Evolutionary conservation across 345 rosid genomes (phyloP), one percentile per base, ranked within the genome.

Genomic region (Streptanthus diversifolius): DNA sequence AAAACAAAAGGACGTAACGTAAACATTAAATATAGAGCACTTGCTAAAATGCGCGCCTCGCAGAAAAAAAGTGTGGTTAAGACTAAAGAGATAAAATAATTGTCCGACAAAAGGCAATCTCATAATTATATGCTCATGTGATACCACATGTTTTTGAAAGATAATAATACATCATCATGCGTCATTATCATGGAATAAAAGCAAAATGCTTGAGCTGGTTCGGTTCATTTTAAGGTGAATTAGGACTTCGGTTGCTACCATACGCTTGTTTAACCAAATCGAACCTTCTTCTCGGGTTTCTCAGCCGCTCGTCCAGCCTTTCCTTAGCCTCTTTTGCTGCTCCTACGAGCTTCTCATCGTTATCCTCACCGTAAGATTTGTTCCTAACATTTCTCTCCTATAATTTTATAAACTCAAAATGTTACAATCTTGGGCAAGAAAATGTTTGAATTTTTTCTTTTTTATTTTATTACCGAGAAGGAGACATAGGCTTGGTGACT

Each of bases 311-410:
- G 65, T 91, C 86, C 3, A 95, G 63, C 70, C 98, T 87, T 70
- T 90, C 85, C 78, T 86, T 95, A 10, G 99, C 99, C 73, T 88
- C 88, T 82, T 92, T 82, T 1, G 89, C 97, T 22, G 47, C 77
- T 67, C 73, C 88, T 48, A 82, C 90, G 4, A 91, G 92, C 71
- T 83, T 86, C 80, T 81, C 85, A 43, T 83, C 88, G 33, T 52
- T 61, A 17, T 73, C 86, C 11, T 48, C 66, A 17, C 78, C 78
- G 7, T 19, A 21, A 47, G 71, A 77, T 45, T 80, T 80, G 47
- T 44, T 70, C 17, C 56, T 44, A 36, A 76, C 73, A 78, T 39
- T 67, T 77, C 87, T 80, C 17, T 82, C 80, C 82, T 83, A 39
- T 5, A 25, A 12, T 27, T 66, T 47, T 12, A 35, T 12, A 18